Evolutionary conservation across 129 eudicot species (phyloP), one percentile per base, ranked within the genome.

Genomic region (Oenanthe sinensis): DNA sequence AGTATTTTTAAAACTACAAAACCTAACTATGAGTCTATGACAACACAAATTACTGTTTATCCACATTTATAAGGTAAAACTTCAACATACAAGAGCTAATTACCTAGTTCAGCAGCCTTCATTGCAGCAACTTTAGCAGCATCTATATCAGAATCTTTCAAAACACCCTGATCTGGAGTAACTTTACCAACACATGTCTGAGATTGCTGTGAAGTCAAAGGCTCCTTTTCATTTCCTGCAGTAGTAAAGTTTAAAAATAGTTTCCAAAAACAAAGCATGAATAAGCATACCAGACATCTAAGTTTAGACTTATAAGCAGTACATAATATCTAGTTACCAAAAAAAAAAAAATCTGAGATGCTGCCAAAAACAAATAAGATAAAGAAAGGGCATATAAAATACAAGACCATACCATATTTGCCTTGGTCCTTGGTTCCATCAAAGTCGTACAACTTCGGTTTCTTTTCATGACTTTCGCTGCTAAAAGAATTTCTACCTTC

Each of bases 91-190:
- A 13, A 77, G 10, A 77, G 77, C 36, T 9, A 71, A 60, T 49
- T 82, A 91, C 98, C 98, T 90, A 91, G 81, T 84, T 94, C 97
- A 69, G 98, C 98, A 83, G 98, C 98, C 84, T 88, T 94, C 93
- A 94, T 85, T 60, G 98, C 98, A 84, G 98, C 98, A 83, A 94
- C 71, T 83, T 88, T 91, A 15, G 98, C 98, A 85, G 98, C 96
- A 86, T 94, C 97, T 49, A 91, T 86, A 84, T 89, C 93, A 82
- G 96, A 83, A 77, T 89, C 96, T 79, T 84, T 91, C 81, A 89
- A 87, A 79, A 73, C 81, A 19, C 82, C 88, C 85, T 87, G 86
- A 81, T 83, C 97, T 17, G 84, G 62, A 60, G 77, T 63, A 45
- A 62, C 85, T 79, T 85, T 82, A 77, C 77, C 83, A 80, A 40